Base-by-base conservation (phyloP, 2,329 filamentous ascomycete species). In the Penicillium olsonii region DNA sequence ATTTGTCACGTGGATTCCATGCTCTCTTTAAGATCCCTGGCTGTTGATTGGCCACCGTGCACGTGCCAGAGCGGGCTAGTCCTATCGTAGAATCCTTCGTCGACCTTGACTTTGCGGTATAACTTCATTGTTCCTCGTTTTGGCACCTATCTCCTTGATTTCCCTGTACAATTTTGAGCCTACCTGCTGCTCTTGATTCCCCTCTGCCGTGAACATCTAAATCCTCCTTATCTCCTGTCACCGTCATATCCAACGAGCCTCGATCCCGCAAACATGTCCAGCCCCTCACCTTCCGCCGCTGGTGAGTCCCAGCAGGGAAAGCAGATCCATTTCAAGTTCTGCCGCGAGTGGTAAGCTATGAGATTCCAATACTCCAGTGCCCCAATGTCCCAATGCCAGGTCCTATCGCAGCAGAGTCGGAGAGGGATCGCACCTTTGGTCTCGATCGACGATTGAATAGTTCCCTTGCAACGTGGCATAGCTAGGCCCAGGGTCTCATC, bases 291-390 rank as follows among this genome's bases (percentile, higher is more conserved):
- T 27, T 68, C 73, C 20, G 64, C 67, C 42, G 67, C 63, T 60
- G 69, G 68, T 51, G 68, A 69, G 49, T 59, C 55, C 53, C 73
- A 74, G 60, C 62, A 68, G 34, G 55, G 59, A 57, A 85, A 92
- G 75, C 90, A 95, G 72, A 92, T 97, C 73, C 91, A 90, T 40
- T 99, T 97, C 75, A 87, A 90, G 67, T 99, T 99, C 81, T 99
- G 94, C 79, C 91, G 90, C 63, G 94, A 99, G 81, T 99, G 94
- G 86, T 87, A 73, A 63, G 75, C 61, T 31, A 14, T 43, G 22
- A 17, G 26, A 20, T 37, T n/a, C n/a, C n/a, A n/a, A n/a, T n/a
- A n/a, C n/a, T n/a, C n/a, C n/a, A n/a, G n/a, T n/a, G n/a, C n/a
- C 1, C 35, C 4, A 10, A 31, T 18, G 4, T 8, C 26, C 4